Evolutionary conservation across 257 asterid genomes (phyloP).

Genomic region (Cinchona pubescens): DNA sequence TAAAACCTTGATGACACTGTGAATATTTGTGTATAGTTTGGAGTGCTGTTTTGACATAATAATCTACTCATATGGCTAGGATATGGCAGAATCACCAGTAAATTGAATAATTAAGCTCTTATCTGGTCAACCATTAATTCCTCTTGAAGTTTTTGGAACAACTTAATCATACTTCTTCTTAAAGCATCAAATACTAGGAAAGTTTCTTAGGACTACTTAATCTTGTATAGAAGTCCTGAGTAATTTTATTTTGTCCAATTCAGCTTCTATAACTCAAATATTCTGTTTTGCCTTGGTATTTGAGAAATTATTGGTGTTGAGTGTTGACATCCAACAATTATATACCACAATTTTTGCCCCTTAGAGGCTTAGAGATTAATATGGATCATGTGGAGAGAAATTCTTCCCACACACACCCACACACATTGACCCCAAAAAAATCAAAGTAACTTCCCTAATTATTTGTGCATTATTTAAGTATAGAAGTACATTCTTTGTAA

Average conservation of each 20-base stretch:
- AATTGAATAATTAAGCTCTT: background rate
- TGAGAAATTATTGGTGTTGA: no score
- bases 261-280: background rate
- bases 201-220: background rate
- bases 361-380: no score
- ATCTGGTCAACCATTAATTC: background rate
- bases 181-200: background rate
- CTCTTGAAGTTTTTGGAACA: background rate
- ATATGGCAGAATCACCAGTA: background rate
- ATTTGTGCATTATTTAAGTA: no score
- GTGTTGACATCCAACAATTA: no score
- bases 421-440: no score
- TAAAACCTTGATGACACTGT: background rate
- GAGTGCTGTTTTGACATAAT: background rate
- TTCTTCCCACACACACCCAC: background rate
- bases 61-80: background rate
- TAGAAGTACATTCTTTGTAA: no score
- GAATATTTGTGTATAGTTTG: background rate
- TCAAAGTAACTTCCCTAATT: no score
- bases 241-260: background rate
- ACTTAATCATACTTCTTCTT: background rate
- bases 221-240: background rate
- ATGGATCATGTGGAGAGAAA: no score
- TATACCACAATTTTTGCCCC: no score
- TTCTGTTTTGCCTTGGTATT: no score